Evolutionary conservation across 1,139 yeast species (phyloP), one percentile per base, ranked within the genome.

Genomic region (Yamadazyma dushanensis): DNA sequence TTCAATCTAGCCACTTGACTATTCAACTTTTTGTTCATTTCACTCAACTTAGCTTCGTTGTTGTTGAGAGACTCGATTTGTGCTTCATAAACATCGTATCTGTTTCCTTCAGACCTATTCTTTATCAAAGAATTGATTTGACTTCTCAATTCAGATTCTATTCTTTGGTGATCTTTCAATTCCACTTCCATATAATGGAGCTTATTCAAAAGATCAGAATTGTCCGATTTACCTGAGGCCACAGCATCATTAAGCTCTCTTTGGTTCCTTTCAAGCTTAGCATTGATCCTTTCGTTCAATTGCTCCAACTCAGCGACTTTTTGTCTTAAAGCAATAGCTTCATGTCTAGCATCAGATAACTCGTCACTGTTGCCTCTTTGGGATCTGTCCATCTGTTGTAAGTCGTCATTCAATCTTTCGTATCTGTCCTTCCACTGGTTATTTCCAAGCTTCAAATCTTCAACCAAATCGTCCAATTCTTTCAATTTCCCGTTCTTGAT

Each of bases 121-220:
- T 44, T 53, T 32, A 56, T 41, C 22, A 60, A 42, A 1, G 56
- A 44, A 28, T 49, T 46, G n/a, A 61, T 47, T 36, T 59, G 62
- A 7, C 47, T 50, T 34, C 56, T 50, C 35, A 57, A 42, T 29
- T 40, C 46, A 27, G 37, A 44, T 38, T 54, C 58, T 30, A 49
- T 56, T 16, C 39, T 46, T 36, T 52, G 61, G 39, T 50, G 54
- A 4, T 48, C 51, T 37, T 49, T 46, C 30, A 61, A 38, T 25
- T 57, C 60, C 29, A 43, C 45, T 8, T 46, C 32, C 36, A 46
- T 39, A 14, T 37, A 46, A 14, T 52, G 50, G 7, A 43, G 32
- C 16, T 45, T 41, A 13, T 46, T 41, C 9, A 36, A 42, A 10
- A 51, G 42, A 16, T 45, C 38, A 22, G 48, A 37, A 22, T 26